Evolutionary conservation across 441 rosid species (phyloP), one percentile per base, ranked within the genome.

Genomic region (Mallotus japonicus): DNA sequence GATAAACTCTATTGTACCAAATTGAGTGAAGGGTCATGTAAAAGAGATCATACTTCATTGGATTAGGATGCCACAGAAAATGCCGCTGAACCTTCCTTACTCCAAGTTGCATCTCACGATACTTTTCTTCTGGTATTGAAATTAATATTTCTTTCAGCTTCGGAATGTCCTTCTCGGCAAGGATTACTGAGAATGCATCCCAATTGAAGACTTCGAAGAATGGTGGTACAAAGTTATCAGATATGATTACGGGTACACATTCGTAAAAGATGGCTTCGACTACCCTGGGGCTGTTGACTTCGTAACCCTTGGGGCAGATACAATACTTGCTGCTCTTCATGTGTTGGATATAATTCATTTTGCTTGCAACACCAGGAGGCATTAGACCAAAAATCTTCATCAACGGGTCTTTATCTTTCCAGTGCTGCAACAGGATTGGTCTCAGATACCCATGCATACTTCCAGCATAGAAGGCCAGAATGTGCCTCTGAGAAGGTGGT

Each of bases 281-380:
- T 34, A 91, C 93, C 22, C 96, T 83, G 0, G 97, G 98, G 76
- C 97, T 93, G 83, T 93, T 91, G 71, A 93, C 98, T 73, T 92
- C 98, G 3, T 86, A 85, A 11, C 98, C 98, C 83, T 83, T 89
- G 5, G 96, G 97, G 76, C 97, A 93, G 67, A 93, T 84, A 75
- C 98, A 93, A 74, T 80, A 93, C 85, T 92, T 93, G 84, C 96
- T 92, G 80, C 86, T 88, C 81, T 93, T 90, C 98, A 93, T 93
- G 77, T 90, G 85, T 2, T 85, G 88, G 55, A 90, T 93, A 83
- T 92, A 93, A 76, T 74, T 89, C 98, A 90, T 88, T 83, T 93
- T 93, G 88, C 96, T 93, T 3, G 92, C 89, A 22, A 92, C 95
- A 47, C 95, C 97, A 0, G 87, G 83, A n/a, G 98, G 93, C 96